Percentiles rank a stretch among this genome's conserved stretches.
Evolutionary conservation across 108 stramenopile species (phyloP).

Genomic region (Nitzschia putrida): DNA sequence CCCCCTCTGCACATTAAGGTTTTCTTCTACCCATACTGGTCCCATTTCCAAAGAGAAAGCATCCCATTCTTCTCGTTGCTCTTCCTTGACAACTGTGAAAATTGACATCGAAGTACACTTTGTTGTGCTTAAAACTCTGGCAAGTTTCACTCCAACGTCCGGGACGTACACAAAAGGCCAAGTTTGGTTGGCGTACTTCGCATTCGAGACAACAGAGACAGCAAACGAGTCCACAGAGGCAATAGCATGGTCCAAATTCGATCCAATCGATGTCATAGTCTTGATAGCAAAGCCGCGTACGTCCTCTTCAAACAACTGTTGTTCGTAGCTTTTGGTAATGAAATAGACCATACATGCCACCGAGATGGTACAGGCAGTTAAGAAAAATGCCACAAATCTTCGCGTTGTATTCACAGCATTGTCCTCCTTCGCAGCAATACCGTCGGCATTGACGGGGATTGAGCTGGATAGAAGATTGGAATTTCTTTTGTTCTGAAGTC

Average conservation of each 20-base stretch:
- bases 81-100: conserved; percentile 8
- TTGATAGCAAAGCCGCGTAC: neutral
- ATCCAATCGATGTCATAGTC: neutral
- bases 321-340: neutral
- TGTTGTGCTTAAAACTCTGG: neutral
- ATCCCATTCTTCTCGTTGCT: conserved; percentile 43
- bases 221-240: conserved; percentile 6
- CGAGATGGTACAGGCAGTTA: neutral
- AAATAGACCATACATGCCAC: neutral
- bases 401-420: neutral
- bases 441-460: neutral
- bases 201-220: neutral
- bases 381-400: neutral
- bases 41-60: conserved; percentile 29
- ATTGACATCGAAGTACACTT: neutral
- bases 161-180: conserved; percentile 25
- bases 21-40: conserved; percentile 28
- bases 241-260: neutral
- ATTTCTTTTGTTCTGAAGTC: no score
- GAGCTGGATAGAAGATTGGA: no score
- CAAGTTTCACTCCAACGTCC: neutral
- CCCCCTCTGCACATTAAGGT: conserved; percentile 5
- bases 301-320: neutral
- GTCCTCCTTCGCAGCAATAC: neutral
- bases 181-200: neutral